phyloP scores from a whole-genome alignment of 352 stramenopile species.

The Discostella stelligera region DNA sequence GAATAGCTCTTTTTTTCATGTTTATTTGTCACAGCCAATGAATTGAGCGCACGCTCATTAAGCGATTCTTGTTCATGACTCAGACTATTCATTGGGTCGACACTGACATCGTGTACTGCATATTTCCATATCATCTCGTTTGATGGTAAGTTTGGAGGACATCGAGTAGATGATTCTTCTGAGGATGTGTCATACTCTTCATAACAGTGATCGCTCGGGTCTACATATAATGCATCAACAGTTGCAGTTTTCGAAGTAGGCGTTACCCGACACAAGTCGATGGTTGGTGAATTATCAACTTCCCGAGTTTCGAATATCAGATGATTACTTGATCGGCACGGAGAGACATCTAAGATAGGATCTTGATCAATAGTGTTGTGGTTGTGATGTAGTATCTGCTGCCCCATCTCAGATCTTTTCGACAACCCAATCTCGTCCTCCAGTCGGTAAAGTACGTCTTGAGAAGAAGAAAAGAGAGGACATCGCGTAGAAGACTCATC shows the following conservation, averaged over 20 bases:
- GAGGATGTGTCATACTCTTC: slow-evolving; percentile 4
- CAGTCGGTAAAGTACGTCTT: neutral
- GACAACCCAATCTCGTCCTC: neutral
- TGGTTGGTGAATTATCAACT: slow-evolving; percentile 2
- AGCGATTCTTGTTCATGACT: neutral
- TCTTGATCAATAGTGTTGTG: neutral
- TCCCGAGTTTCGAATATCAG: neutral
- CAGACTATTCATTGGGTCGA: neutral
- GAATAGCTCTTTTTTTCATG: neutral
- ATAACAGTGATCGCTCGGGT: slow-evolving; percentile 11
- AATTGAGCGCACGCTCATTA: neutral
- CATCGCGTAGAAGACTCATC: slow-evolving; percentile 21
- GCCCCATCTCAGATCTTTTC: neutral
- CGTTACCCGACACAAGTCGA: neutral
- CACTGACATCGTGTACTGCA: slow-evolving; percentile 12
- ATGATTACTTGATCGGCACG: neutral
- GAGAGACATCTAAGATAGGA: slow-evolving; percentile 6
- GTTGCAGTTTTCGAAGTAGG: neutral
- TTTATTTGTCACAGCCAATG: neutral
- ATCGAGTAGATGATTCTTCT: slow-evolving; percentile 22
- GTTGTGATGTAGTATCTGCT: neutral
- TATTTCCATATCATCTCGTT: slow-evolving; percentile 48
- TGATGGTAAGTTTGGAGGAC: slow-evolving; percentile 37
- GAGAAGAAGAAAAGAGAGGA: slow-evolving; percentile 3
- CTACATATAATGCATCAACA: neutral